Conservation (phyloP, 148 eudicot species). For the Rhododendron simsii region DNA sequence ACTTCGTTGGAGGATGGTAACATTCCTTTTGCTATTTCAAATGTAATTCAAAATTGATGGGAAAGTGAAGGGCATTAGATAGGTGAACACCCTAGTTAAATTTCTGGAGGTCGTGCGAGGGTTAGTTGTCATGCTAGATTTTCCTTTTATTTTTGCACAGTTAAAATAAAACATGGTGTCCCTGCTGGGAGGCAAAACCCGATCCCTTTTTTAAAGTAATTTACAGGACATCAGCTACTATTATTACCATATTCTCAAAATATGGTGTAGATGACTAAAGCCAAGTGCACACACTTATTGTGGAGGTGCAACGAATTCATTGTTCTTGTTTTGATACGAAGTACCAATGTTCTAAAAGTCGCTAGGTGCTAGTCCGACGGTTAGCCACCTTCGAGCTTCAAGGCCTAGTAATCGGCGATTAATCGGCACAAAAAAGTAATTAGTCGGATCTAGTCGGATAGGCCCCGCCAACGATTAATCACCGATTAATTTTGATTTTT, state of each 20-base stretch:
- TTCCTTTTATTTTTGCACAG: not conserved
- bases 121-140: not conserved
- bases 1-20: not conserved
- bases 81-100: not conserved
- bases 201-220: not conserved
- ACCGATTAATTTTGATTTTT: too few species aligned
- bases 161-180: not conserved
- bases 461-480: too few species aligned
- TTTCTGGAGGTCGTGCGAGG: not conserved
- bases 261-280: not conserved
- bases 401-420: too few species aligned
- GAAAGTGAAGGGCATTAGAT: not conserved
- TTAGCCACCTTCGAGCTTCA: too few species aligned
- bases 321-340: not conserved
- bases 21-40: not conserved
- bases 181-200: not conserved
- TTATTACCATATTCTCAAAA: not conserved
- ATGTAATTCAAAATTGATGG: not conserved
- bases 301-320: not conserved
- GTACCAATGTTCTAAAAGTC: not conserved
- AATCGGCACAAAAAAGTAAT: too few species aligned
- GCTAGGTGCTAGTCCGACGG: too few species aligned
- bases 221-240: not conserved
- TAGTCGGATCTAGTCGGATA: too few species aligned
- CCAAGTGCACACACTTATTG: not conserved